phyloP scores from a whole-genome alignment of 495 filamentous ascomycete genomes.

The Tuber melanosporum region DNA sequence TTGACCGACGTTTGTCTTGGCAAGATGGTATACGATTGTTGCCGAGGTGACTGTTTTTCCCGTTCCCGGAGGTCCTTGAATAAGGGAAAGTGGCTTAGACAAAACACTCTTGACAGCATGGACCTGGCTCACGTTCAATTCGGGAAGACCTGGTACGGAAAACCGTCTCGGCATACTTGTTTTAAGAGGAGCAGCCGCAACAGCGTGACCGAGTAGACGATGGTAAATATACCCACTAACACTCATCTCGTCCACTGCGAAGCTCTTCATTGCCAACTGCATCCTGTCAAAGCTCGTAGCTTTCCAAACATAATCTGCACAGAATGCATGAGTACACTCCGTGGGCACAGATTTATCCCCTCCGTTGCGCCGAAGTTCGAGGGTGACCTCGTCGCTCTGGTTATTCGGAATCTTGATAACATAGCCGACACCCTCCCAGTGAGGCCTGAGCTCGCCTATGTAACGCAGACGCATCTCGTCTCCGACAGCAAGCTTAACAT shows the following conservation, averaged over 20 bases:
- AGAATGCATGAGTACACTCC: constrained; percentile 97
- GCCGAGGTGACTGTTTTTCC: constrained; percentile 99
- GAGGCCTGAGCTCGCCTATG: constrained; percentile 82
- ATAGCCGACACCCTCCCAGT: constrained; percentile 98
- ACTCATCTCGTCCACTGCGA: constrained; percentile 96
- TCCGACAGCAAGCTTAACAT: constrained; percentile 95
- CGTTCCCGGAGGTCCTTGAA: constrained; percentile 94
- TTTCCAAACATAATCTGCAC: constrained; percentile 98
- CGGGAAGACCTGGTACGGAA: constrained; percentile 88
- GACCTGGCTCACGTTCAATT: constrained; percentile 93
- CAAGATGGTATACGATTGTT: constrained; percentile 95
- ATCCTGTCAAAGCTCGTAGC: constrained; percentile 98
- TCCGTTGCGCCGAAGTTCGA: constrained; percentile 84
- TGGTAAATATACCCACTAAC: constrained; percentile 99
- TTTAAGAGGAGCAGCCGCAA: constrained; percentile 93
- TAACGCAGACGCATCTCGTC: constrained; percentile 98
- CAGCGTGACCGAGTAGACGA: constrained; percentile 91
- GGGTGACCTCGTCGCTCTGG: constrained; percentile 94
- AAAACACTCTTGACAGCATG: constrained; percentile 94
- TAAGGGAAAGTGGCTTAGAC: constrained; percentile 85
- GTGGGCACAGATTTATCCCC: constrained; percentile 92
- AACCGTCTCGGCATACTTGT: constrained; percentile 94
- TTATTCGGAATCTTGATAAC: constrained; percentile 99
- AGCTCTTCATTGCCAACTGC: constrained; percentile 99
- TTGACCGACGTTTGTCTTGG: constrained; percentile 89